Conservation (phyloP, 2,329 filamentous ascomycete species). For the Achaetomium macrosporum region DNA sequence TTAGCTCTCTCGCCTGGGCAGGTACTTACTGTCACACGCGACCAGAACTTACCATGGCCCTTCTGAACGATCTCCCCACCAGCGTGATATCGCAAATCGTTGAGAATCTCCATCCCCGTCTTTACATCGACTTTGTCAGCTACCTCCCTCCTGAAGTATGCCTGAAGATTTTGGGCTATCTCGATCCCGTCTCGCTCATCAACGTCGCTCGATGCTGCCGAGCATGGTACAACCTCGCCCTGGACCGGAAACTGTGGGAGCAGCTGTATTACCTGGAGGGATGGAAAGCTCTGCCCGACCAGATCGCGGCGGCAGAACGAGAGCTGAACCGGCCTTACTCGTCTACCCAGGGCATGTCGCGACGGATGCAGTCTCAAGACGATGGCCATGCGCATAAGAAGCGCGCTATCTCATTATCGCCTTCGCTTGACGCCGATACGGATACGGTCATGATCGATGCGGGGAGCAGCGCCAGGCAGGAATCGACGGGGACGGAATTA, state of each 20-base stretch:
- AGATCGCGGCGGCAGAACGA: conserved; percentile 62
- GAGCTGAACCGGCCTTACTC: conserved; percentile 41
- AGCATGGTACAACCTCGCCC: conserved; percentile 72
- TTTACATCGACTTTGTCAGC: conserved; percentile 87
- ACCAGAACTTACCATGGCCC: conserved; percentile 70
- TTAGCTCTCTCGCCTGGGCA: background rate
- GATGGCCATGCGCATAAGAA: conserved; percentile 51
- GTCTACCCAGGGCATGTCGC: conserved; percentile 34
- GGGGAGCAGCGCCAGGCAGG: conserved; percentile 25
- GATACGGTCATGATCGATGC: conserved; percentile 40
- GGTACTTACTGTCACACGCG: background rate
- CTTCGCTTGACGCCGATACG: conserved; percentile 36
- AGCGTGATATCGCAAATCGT: conserved; percentile 76
- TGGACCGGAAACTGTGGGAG: conserved; percentile 84
- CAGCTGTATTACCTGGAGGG: conserved; percentile 77
- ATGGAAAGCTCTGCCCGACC: conserved; percentile 65
- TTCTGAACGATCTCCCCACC: conserved; percentile 73
- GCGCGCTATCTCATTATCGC: conserved; percentile 42
- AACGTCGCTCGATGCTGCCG: conserved; percentile 73
- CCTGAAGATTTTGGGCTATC: conserved; percentile 78
- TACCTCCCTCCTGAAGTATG: conserved; percentile 87
- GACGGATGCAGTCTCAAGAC: conserved; percentile 37
- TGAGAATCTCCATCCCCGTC: conserved; percentile 69
- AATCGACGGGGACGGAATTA: conserved; percentile 23
- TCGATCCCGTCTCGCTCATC: conserved; percentile 75